These are phyloP conservation scores for Alternaria dauci DNA, from an alignment of 2,329 filamentous ascomycete genomes.

Conservation along the genomic window DNA sequence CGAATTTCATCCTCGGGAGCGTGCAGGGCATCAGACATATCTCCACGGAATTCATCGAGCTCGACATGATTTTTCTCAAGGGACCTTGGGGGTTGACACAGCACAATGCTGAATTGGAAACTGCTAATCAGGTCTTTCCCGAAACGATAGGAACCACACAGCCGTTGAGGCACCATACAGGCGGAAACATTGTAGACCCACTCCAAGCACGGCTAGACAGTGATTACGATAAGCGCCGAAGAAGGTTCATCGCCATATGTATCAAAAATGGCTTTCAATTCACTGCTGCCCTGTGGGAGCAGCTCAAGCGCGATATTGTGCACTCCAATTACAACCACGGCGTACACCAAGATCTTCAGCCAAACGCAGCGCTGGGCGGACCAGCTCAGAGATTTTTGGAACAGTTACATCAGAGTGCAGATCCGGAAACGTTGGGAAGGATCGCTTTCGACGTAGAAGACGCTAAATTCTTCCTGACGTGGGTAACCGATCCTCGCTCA, in stretches of 20 bases:
- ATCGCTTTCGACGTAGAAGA: slow-evolving; percentile 13
- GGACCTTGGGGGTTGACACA: not conserved
- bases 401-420: slow-evolving; percentile 1
- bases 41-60: slow-evolving; percentile 15
- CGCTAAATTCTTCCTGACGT: slow-evolving; percentile 23
- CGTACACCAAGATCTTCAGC: slow-evolving; percentile 9
- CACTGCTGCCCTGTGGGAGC: slow-evolving; percentile 22
- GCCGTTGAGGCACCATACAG: not conserved
- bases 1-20: slow-evolving; percentile 9
- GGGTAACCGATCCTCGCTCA: slow-evolving; percentile 27
- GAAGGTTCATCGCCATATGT: slow-evolving; percentile 25
- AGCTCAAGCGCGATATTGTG: slow-evolving; percentile 21
- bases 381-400: slow-evolving; percentile 15
- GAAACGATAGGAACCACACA: slow-evolving; percentile 3
- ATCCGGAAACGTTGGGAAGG: not conserved
- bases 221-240: slow-evolving; percentile 10
- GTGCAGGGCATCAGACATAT: slow-evolving; percentile 17
- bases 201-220: not conserved
- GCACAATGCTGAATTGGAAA: not conserved
- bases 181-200: not conserved
- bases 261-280: slow-evolving; percentile 18
- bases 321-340: slow-evolving; percentile 23
- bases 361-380: slow-evolving; percentile 5
- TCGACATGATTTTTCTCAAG: slow-evolving; percentile 21
- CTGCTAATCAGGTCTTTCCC: not conserved